Conservation (phyloP, 148 eudicot genomes). For the Rhododendron mucronatum region DNA sequence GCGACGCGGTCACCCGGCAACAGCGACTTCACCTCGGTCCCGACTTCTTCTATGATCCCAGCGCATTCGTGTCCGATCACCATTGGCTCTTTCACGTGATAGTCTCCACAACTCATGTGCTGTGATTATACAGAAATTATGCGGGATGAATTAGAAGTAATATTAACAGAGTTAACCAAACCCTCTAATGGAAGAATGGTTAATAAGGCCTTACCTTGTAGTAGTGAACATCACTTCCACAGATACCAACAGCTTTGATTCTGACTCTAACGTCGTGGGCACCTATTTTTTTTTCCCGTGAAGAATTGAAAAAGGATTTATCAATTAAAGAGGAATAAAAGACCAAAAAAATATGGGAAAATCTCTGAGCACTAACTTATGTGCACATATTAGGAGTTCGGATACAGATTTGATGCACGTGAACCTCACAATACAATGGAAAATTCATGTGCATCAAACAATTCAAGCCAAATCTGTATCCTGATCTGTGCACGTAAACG, state of each 20-base stretch:
- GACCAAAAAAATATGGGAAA: not conserved
- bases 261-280: conserved; percentile 82
- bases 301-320: not conserved
- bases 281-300: conserved; percentile 33
- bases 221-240: conserved; percentile 99
- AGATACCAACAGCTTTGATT: conserved; percentile 98
- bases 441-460: not conserved
- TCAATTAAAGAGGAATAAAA: not conserved
- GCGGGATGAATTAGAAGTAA: not conserved
- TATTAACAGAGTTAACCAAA: not conserved
- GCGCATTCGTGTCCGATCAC: conserved; percentile 91
- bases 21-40: conserved; percentile 61
- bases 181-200: not conserved
- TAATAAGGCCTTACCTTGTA: conserved; percentile 53
- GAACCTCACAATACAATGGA: not conserved
- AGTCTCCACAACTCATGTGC: conserved; percentile 69
- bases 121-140: conserved; percentile 17
- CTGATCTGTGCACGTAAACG: not conserved
- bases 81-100: conserved; percentile 78
- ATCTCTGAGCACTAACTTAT: not conserved
- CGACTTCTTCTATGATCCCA: conserved; percentile 78
- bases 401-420: not conserved
- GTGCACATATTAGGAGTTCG: not conserved
- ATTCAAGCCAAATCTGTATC: not conserved
- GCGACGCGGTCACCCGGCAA: conserved; percentile 63